A percentile compares a stretch with the other conserved stretches of the same genome.
Conservation (phyloP, 192 early-diverging fungal species). For the Bifiguratus adelaidae region DNA sequence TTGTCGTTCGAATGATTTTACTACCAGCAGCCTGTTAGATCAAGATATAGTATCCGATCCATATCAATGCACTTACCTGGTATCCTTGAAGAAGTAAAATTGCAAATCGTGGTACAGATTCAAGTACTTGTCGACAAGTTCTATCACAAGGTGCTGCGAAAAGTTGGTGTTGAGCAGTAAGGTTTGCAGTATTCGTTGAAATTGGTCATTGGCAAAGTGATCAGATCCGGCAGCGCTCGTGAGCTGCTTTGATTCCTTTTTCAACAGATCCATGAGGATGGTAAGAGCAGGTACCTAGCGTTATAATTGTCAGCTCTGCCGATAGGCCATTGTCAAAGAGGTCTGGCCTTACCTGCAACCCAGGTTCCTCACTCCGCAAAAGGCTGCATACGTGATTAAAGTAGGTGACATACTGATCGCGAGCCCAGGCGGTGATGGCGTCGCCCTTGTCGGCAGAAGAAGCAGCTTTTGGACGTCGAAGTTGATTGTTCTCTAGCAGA, state of each 20-base stretch:
- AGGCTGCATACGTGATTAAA: slow-evolving; percentile 35
- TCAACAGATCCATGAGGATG: slow-evolving; percentile 58
- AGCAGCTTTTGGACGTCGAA: slow-evolving; percentile 18
- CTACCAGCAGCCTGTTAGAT: not conserved
- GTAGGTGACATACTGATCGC: slow-evolving; percentile 67
- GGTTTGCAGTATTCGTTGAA: slow-evolving; percentile 34
- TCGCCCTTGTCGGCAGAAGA: slow-evolving; percentile 26
- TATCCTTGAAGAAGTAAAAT: slow-evolving; percentile 69
- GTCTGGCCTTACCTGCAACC: slow-evolving; percentile 45
- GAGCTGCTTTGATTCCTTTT: slow-evolving; percentile 42
- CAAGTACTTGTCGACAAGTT: slow-evolving; percentile 58
- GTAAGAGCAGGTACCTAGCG: slow-evolving; percentile 54
- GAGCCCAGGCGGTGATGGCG: slow-evolving; percentile 64
- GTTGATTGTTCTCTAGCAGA: slow-evolving; percentile 30
- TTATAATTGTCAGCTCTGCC: too few species aligned
- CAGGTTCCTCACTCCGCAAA: slow-evolving; percentile 48
- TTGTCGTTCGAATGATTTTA: not conserved
- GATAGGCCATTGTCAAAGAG: not conserved
- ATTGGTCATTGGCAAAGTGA: slow-evolving; percentile 67
- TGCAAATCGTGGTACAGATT: slow-evolving; percentile 80
- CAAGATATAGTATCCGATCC: not conserved
- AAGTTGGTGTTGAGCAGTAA: slow-evolving; percentile 46
- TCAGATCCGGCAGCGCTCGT: slow-evolving; percentile 21
- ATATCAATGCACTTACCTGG: slow-evolving; percentile 24
- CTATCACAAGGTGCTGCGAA: slow-evolving; percentile 45